Evolutionary conservation across 2,329 filamentous ascomycete genomes (phyloP).

Genomic region (Alternaria triticina): DNA sequence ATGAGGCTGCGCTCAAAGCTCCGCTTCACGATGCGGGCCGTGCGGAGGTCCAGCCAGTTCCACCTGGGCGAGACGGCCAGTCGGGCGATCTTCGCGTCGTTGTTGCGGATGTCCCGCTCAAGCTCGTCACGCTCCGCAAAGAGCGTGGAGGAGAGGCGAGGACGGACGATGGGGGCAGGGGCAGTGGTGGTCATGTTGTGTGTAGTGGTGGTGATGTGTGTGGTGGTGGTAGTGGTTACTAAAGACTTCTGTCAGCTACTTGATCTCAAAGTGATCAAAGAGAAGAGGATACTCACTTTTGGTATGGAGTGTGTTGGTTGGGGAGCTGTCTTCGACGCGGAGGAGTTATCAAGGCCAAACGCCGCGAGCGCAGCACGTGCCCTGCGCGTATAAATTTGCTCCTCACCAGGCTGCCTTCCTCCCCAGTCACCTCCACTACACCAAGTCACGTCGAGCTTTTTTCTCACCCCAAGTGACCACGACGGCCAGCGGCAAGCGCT

Average conservation of each 20-base stretch:
- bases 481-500: neutral
- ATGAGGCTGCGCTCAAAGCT: neutral
- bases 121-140: neutral
- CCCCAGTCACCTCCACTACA: neutral
- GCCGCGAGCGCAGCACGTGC: neutral
- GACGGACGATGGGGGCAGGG: neutral
- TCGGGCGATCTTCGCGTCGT: neutral
- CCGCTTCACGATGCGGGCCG: neutral
- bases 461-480: neutral
- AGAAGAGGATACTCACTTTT: neutral
- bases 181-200: neutral
- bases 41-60: neutral
- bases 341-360: neutral
- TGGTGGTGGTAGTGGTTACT: neutral
- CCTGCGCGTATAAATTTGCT: neutral
- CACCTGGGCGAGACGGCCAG: neutral
- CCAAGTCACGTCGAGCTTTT: neutral
- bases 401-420: neutral
- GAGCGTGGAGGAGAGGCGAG: neutral
- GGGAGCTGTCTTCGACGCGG: neutral
- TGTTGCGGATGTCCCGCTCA: neutral
- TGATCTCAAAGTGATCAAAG: neutral
- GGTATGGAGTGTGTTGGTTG: neutral
- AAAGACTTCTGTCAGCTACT: neutral
- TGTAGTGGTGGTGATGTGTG: neutral